These are phyloP conservation scores for Tulasnella sp. DNA, from an alignment of 768 basidiomycete genomes.

Conservation along the genomic window DNA sequence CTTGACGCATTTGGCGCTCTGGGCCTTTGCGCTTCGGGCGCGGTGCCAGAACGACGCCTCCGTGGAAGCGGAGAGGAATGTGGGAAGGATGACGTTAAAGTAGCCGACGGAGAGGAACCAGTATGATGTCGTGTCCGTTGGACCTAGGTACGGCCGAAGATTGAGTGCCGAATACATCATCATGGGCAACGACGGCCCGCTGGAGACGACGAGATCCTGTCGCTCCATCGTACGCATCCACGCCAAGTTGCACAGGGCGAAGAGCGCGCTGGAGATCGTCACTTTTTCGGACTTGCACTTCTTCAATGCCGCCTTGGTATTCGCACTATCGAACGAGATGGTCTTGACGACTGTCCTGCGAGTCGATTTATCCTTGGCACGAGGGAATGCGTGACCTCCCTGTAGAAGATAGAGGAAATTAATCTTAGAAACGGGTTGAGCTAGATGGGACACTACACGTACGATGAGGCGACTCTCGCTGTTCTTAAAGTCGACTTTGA, in stretches of 20 bases:
- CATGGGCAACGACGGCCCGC: neutral
- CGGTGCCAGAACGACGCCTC: slow-evolving; percentile 61
- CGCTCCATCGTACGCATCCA: slow-evolving; percentile 20
- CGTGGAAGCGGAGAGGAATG: slow-evolving; percentile 45
- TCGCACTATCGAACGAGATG: neutral
- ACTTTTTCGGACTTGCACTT: slow-evolving; percentile 29
- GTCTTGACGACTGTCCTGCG: slow-evolving; percentile 43
- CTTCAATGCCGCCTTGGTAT: slow-evolving; percentile 18
- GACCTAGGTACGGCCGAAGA: slow-evolving; percentile 46
- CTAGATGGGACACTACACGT: slow-evolving; percentile 19
- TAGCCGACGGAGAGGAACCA: slow-evolving; percentile 77
- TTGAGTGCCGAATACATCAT: slow-evolving; percentile 86
- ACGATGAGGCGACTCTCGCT: slow-evolving; percentile 50
- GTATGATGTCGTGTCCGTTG: slow-evolving; percentile 40
- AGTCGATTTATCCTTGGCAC: slow-evolving; percentile 25
- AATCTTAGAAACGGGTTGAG: neutral
- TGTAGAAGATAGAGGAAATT: slow-evolving; percentile 21
- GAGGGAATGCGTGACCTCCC: slow-evolving; percentile 68
- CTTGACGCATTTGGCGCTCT: slow-evolving; percentile 57
- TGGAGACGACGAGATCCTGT: no score
- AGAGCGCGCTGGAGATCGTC: slow-evolving; percentile 30
- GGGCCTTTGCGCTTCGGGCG: slow-evolving; percentile 53
- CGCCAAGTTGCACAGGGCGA: slow-evolving; percentile 29
- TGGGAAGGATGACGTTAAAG: slow-evolving; percentile 72
- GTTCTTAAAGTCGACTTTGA: slow-evolving; percentile 45